phyloP scores from a whole-genome alignment of 2,329 filamentous ascomycete species.

The Grosmannia huntii region DNA sequence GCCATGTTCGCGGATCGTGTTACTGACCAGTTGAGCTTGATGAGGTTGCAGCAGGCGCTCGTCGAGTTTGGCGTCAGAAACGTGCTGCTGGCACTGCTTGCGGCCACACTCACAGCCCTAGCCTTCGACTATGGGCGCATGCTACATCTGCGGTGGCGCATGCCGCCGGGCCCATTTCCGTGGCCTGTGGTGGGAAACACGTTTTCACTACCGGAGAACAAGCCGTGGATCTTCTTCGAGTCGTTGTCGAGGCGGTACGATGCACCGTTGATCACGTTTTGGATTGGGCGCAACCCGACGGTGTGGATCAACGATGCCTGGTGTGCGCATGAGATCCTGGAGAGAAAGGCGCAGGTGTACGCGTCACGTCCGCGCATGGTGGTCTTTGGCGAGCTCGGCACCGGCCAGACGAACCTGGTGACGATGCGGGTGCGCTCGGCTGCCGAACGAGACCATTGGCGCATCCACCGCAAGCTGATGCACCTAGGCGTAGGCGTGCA shows the following conservation, averaged over 20 bases:
- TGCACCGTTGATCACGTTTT: slow-evolving; percentile 39
- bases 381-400: slow-evolving; percentile 32
- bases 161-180: slow-evolving; percentile 42
- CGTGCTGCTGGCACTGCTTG: slow-evolving; percentile 13
- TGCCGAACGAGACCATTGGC: slow-evolving; percentile 29
- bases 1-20: slow-evolving; percentile 16
- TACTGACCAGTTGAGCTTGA: slow-evolving; percentile 10
- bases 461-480: slow-evolving; percentile 35
- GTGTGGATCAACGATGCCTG: slow-evolving; percentile 36
- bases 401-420: slow-evolving; percentile 28
- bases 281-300: slow-evolving; percentile 37
- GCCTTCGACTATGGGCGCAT: slow-evolving; percentile 33
- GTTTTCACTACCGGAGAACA: slow-evolving; percentile 37
- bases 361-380: slow-evolving; percentile 36
- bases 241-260: slow-evolving; percentile 35
- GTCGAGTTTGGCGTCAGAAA: slow-evolving; percentile 9
- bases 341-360: slow-evolving; percentile 38
- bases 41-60: slow-evolving; percentile 15
- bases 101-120: slow-evolving; percentile 17
- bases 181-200: slow-evolving; percentile 43
- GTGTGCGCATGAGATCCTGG: slow-evolving; percentile 39
- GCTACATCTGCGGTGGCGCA: slow-evolving; percentile 33
- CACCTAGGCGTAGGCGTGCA: slow-evolving; percentile 40
- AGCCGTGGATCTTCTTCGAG: slow-evolving; percentile 47
- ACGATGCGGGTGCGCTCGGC: slow-evolving; percentile 28